Percentiles rank a stretch among this genome's conserved stretches.
Conservation (phyloP, 371 early-diverging fungal genomes). For the Apophysomyces trapeziformis region DNA sequence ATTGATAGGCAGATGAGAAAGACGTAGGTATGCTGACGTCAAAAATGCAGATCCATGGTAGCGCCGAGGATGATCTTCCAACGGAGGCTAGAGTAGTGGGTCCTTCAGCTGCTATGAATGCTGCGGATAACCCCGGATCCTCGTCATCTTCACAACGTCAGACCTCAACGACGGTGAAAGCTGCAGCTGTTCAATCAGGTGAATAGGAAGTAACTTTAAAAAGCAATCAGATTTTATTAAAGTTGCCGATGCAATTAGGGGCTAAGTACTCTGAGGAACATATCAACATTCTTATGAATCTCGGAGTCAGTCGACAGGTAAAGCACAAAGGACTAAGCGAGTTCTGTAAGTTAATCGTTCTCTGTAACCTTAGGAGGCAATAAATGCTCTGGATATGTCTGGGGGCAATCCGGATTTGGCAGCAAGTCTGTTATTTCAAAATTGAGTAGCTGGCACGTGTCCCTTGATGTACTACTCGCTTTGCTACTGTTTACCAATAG, state of each 20-base stretch:
- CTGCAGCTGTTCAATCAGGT: constrained; percentile 2
- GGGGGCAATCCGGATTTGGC: constrained; percentile 89
- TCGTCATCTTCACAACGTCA: constrained; percentile 24
- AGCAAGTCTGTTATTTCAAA: constrained; percentile 75
- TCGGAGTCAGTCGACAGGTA: constrained; percentile 53
- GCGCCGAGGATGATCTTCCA: constrained; percentile 47
- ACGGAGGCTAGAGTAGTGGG: constrained; percentile 43
- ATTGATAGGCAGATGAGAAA: background rate
- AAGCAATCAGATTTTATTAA: background rate
- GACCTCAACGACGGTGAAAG: constrained; percentile 3
- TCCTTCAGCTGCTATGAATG: constrained; percentile 31
- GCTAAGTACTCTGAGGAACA: constrained; percentile 43
- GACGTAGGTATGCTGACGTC: constrained; percentile 27
- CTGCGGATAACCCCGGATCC: constrained; percentile 23
- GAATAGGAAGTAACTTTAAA: background rate
- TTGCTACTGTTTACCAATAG: constrained; percentile 17
- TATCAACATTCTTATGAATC: constrained; percentile 39
- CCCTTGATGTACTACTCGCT: constrained; percentile 5
- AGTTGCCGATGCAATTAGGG: constrained; percentile 6
- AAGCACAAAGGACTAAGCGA: background rate
- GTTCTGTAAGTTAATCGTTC: background rate
- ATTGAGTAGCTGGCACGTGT: constrained; percentile 18
- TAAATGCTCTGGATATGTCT: constrained; percentile 79
- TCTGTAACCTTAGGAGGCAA: constrained; percentile 70
- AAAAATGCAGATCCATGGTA: constrained; percentile 39